Evolutionary conservation across 2,329 filamentous ascomycete genomes (phyloP), one percentile per base, ranked within the genome.

Genomic region (Sclerotinia spermophila): DNA sequence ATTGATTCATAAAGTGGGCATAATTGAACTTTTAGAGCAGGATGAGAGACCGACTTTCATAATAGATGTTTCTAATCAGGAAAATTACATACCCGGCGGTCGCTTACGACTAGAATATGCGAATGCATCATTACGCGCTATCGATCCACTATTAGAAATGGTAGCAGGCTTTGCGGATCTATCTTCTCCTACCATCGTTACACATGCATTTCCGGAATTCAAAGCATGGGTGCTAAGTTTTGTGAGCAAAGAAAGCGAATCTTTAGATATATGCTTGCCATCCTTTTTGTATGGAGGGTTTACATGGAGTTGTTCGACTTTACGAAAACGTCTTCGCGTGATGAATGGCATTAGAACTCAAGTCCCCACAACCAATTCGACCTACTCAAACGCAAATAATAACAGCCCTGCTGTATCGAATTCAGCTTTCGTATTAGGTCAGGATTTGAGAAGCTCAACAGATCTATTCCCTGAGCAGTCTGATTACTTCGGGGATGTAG

Each of bases 31-130:
- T 53, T 80, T 96, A 55, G 92, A 95, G 77, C 87, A 91, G 74
- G 92, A 96, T 78, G 87, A 90, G 65, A 84, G 92, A 61, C 92
- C 92, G 3, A 92, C 90, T 0, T 93, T 95, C 76, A 85, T 95
- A 56, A 83, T 95, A 45, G 92, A 95, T 76, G 81, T 92, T 66
- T 82, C 83, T 11, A 87, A 90, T 75, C 79, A 83, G 1, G 79
- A 81, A n/a, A 90, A 89, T 74, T 84, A 83, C 61, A 82, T 81
- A 33, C 82, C 84, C 1, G 77, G 78, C 21, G 84, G 85, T 0
- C 83, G 83, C 2, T 79, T 94, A 51, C 84, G 86, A 42, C 84
- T 92, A 11, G 75, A 92, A 0, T 94, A 91, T 78, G 86, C 86
- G 42, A 96, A 95, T 78, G 83, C 85, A 15, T 86, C 90, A 4